A percentile compares a stretch with the other conserved stretches of the same genome.
These are phyloP conservation scores for Cladosporium colombiae DNA, from an alignment of 2,329 filamentous ascomycete species.

Conservation along the genomic window DNA sequence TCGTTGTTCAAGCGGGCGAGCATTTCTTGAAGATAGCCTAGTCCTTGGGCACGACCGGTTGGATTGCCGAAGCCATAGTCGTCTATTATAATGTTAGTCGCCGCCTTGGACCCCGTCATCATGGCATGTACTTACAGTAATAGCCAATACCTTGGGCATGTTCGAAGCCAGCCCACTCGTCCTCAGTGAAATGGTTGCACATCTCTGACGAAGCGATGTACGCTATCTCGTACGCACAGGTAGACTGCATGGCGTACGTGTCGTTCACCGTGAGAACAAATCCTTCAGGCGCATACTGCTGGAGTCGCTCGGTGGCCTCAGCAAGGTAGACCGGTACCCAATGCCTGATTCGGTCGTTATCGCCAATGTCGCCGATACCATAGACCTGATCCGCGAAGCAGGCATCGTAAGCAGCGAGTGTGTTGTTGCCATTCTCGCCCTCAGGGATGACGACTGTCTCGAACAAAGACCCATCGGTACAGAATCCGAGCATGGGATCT, in stretches of 20 bases:
- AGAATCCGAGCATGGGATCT: constrained; percentile 43
- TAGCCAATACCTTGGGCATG: constrained; percentile 56
- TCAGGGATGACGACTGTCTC: constrained; percentile 55
- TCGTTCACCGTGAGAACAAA: constrained; percentile 54
- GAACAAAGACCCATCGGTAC: constrained; percentile 43
- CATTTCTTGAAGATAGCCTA: constrained; percentile 56
- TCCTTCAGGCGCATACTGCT: constrained; percentile 48
- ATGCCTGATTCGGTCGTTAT: constrained; percentile 43
- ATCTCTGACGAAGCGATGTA: constrained; percentile 55
- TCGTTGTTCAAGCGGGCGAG: constrained; percentile 51
- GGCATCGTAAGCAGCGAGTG: constrained; percentile 54
- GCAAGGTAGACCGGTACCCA: constrained; percentile 52
- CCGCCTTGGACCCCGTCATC: neutral
- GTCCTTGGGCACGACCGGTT: constrained; percentile 54
- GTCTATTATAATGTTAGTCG: neutral
- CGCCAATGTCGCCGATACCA: constrained; percentile 44
- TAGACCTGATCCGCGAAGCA: constrained; percentile 46
- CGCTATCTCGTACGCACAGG: constrained; percentile 57
- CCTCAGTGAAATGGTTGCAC: constrained; percentile 55
- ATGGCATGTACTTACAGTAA: constrained; percentile 41
- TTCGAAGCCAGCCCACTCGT: constrained; percentile 58
- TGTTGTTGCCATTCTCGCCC: constrained; percentile 54
- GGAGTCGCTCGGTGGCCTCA: constrained; percentile 49
- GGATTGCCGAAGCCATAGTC: constrained; percentile 49
- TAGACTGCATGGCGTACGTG: constrained; percentile 50